Evolutionary conservation across 495 filamentous ascomycete species (phyloP), one percentile per base, ranked within the genome.

Genomic region (Trichoderma virens): DNA sequence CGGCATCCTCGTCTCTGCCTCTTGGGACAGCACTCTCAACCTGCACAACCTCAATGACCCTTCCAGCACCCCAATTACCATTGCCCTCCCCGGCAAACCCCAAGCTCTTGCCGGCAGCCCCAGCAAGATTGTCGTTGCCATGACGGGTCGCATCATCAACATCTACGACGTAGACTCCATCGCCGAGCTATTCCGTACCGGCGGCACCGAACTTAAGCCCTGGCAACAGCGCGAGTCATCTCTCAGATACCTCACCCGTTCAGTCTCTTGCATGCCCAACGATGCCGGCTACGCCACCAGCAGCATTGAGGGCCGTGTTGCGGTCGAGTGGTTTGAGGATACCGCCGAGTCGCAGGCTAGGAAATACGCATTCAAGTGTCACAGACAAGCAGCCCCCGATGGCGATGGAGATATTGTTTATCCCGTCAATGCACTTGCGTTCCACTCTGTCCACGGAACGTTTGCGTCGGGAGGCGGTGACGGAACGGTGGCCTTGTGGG

Each of bases 321-420:
- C 92, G 0, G 94, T 98, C 1, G 94, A 98, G 71, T 98, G 93
- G 90, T 97, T 98, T 77, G 94, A 97, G 71, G 88, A 93, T 14
- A 88, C 85, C 8, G 79, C 85, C 34, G 86, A 90, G 70, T 92
- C 90, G 4, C 91, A 97, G 74, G 88, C 88, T 20, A 82, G 93
- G 64, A 98, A 97, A 70, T 98, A 97, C 79, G 94, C 94, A 11
- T 98, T 98, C 82, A 98, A 98, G 73, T 98, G 94, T 76, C 94
- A 98, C 76, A 86, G 94, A 13, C 89, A 94, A 74, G 76, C 78
- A 2, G 71, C 70, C 27, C 69, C 72, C 43, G 74, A 76, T 2
- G 82, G 79, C 38, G 85, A 90, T 56, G 88, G 87, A 32, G 94
- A 98, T 72, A 81, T 97, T 11, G 91, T 98, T 8, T 98, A 94